These are phyloP conservation scores for Salix suchowensis DNA, from an alignment of 345 rosid species.

Conservation along the genomic window DNA sequence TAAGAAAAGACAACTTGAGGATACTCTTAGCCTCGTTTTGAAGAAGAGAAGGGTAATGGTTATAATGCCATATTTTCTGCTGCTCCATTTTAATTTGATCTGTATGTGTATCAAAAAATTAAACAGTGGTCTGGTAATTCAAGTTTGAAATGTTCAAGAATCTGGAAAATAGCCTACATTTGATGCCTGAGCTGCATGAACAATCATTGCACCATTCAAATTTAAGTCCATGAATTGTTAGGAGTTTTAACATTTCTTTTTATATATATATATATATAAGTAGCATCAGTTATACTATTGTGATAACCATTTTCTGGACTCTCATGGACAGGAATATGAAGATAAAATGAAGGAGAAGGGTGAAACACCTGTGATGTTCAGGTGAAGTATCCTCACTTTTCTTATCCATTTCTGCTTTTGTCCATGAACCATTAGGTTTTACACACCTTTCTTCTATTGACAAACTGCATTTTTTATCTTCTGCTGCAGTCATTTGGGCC, in stretches of 20 bases:
- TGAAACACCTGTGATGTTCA: conserved; percentile 94
- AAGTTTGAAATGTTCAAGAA: conserved; percentile 2
- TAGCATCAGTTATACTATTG: not conserved
- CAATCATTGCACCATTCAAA: not conserved
- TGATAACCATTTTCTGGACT: conserved; percentile 7
- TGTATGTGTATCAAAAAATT: not conserved
- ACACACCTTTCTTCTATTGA: conserved; percentile 15
- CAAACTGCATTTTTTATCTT: conserved; percentile 24
- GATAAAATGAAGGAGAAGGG: conserved; percentile 97
- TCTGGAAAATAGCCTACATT: not conserved
- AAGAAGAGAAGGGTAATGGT: conserved; percentile 89
- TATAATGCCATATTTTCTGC: not conserved
- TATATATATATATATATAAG: not conserved
- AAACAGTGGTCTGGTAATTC: not conserved
- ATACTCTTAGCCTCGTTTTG: conserved; percentile 79
- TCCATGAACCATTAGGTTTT: conserved; percentile 6
- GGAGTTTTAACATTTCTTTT: not conserved
- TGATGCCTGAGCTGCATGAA: not conserved
- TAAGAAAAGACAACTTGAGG: conserved; percentile 98
- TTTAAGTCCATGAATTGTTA: not conserved
- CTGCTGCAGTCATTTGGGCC: conserved; percentile 79
- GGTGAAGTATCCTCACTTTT: conserved; percentile 37
- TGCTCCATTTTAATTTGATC: not conserved
- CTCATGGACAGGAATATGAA: conserved; percentile 58
- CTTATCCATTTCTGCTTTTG: conserved; percentile 4